Conservation (phyloP, 2,329 filamentous ascomycete species). For the Ophiostoma novo-ulmi region DNA sequence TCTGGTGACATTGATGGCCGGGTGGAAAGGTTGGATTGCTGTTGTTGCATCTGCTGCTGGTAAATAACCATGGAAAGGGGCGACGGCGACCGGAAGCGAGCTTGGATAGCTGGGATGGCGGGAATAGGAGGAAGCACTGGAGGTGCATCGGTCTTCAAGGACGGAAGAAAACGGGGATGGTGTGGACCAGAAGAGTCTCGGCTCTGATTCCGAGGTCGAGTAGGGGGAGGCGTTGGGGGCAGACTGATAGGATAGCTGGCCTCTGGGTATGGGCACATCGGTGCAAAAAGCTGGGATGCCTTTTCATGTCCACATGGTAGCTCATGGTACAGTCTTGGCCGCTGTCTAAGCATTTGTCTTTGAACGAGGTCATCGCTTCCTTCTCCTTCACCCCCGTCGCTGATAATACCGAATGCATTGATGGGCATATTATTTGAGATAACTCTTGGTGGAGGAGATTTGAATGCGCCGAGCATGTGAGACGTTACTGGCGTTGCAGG, state of each 20-base stretch:
- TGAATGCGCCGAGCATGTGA: background rate
- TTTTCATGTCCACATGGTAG: background rate
- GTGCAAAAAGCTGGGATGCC: too few relatives aligned
- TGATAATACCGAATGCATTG: background rate
- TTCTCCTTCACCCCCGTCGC: background rate
- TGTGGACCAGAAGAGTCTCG: background rate
- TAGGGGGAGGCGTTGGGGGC: background rate
- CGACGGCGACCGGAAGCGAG: background rate
- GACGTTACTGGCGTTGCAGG: background rate
- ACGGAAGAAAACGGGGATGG: background rate
- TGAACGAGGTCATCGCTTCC: background rate
- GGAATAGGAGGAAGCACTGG: background rate
- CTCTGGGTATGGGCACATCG: background rate
- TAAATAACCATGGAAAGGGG: background rate
- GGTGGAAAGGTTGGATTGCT: background rate
- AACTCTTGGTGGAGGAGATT: background rate
- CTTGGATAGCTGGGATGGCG: background rate
- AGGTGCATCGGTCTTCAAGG: background rate
- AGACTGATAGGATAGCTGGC: background rate
- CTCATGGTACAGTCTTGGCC: background rate
- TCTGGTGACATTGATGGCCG: background rate
- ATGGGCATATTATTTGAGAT: background rate
- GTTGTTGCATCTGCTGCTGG: background rate
- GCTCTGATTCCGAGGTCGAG: background rate
- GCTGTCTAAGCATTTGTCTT: background rate